Evolutionary conservation across 495 filamentous ascomycete species (phyloP).

Genomic region (Platismatia glauca): DNA sequence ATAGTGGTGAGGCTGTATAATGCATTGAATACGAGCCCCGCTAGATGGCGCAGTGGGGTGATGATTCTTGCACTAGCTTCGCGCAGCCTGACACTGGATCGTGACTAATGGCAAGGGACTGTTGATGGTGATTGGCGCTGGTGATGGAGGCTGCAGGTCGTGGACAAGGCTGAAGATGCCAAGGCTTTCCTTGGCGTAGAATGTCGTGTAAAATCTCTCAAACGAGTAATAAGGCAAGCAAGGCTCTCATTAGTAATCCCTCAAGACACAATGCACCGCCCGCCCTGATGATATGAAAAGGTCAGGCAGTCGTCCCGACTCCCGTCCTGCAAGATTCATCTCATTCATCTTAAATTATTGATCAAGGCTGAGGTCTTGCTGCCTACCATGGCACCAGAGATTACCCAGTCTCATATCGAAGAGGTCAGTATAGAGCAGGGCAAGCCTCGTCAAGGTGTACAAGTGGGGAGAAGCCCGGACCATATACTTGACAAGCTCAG

Average conservation of each 20-base stretch:
- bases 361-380: neutral
- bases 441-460: neutral
- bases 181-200: neutral
- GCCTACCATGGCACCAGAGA: neutral
- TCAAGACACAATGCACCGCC: neutral
- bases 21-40: neutral
- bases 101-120: too few relatives aligned
- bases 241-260: neutral
- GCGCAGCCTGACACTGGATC: neutral
- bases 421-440: neutral
- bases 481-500: slow-evolving; percentile 6
- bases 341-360: neutral
- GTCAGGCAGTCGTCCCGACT: neutral
- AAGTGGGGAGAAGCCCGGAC: neutral
- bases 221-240: neutral
- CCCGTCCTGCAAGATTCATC: neutral
- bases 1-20: neutral
- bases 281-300: neutral
- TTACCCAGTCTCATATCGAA: neutral
- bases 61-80: neutral
- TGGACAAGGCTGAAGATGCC: neutral
- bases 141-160: neutral
- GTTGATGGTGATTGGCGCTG: neutral
- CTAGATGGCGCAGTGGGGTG: neutral
- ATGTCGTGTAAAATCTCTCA: neutral